These are phyloP conservation scores for Globisporangium yorkense DNA, from an alignment of 352 stramenopile genomes.

Conservation along the genomic window DNA sequence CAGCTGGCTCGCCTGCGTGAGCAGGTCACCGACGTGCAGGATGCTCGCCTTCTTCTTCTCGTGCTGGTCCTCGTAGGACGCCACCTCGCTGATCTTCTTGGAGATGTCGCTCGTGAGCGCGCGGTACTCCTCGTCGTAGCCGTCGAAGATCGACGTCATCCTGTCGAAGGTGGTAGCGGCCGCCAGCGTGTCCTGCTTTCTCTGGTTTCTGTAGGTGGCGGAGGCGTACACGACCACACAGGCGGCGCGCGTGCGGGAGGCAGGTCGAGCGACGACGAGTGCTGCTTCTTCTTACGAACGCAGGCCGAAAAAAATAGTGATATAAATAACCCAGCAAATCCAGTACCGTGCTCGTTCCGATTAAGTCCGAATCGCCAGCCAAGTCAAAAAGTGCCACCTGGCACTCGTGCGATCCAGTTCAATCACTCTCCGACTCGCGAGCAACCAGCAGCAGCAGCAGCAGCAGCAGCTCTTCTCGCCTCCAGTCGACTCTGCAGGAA, in stretches of 20 bases:
- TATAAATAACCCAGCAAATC: background rate
- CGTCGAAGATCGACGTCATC: slow-evolving; percentile 88
- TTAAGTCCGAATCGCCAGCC: background rate
- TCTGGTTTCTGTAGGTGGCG: no score
- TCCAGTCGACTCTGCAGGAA: slow-evolving; percentile 10
- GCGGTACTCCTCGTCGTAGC: slow-evolving; percentile 87
- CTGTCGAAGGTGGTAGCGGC: slow-evolving; percentile 11
- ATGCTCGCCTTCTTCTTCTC: slow-evolving; percentile 87
- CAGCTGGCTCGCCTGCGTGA: slow-evolving; percentile 80
- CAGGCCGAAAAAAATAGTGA: no score
- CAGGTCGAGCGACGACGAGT: background rate
- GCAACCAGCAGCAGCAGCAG: background rate
- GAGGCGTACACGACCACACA: no score
- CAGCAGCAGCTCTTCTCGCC: background rate
- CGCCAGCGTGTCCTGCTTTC: background rate
- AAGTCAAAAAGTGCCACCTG: no score
- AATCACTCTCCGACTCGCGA: background rate
- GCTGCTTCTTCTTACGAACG: no score
- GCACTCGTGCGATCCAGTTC: background rate
- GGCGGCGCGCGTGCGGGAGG: no score
- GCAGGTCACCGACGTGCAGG: slow-evolving; percentile 63
- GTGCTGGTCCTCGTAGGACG: slow-evolving; percentile 80
- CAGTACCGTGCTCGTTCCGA: background rate
- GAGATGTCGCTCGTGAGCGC: slow-evolving; percentile 81
- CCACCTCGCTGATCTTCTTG: slow-evolving; percentile 85